Evolutionary conservation across 2,329 filamentous ascomycete genomes (phyloP).

Genomic region (Stagonosporopsis vannaccii): DNA sequence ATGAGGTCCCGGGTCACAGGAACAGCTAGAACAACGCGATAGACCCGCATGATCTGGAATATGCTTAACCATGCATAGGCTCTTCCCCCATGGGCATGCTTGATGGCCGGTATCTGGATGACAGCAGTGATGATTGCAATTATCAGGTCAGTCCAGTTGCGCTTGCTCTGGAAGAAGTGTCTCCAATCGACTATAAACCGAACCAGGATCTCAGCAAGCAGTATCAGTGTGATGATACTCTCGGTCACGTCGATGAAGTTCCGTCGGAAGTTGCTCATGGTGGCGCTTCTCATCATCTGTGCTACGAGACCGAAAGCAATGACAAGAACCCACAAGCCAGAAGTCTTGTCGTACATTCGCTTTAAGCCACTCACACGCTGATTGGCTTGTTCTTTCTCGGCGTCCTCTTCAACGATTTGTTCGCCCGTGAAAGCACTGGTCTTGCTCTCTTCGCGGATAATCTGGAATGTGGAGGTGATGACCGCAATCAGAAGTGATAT

Average conservation of each 20-base stretch:
- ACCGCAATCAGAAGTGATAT: conserved; percentile 94
- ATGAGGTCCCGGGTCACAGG: conserved; percentile 88
- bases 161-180: conserved; percentile 74
- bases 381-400: conserved; percentile 47
- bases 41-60: conserved; percentile 91
- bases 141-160: conserved; percentile 80
- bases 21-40: conserved; percentile 89
- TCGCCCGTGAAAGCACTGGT: conserved; percentile 89
- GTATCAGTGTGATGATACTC: conserved; percentile 75
- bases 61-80: conserved; percentile 87
- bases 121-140: conserved; percentile 83
- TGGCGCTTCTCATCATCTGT: conserved; percentile 78
- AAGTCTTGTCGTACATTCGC: conserved; percentile 75
- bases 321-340: conserved; percentile 78
- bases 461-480: conserved; percentile 97
- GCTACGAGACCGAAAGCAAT: conserved; percentile 82
- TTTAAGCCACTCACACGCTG: conserved; percentile 64
- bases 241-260: conserved; percentile 76
- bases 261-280: conserved; percentile 69
- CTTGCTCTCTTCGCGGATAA: conserved; percentile 95
- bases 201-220: conserved; percentile 82
- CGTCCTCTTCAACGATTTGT: conserved; percentile 56
- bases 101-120: conserved; percentile 85
- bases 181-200: conserved; percentile 83
- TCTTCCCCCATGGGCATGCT: conserved; percentile 64